phyloP scores from a whole-genome alignment of 1,139 yeast genomes.

The Magnusiomyces paraingens region DNA sequence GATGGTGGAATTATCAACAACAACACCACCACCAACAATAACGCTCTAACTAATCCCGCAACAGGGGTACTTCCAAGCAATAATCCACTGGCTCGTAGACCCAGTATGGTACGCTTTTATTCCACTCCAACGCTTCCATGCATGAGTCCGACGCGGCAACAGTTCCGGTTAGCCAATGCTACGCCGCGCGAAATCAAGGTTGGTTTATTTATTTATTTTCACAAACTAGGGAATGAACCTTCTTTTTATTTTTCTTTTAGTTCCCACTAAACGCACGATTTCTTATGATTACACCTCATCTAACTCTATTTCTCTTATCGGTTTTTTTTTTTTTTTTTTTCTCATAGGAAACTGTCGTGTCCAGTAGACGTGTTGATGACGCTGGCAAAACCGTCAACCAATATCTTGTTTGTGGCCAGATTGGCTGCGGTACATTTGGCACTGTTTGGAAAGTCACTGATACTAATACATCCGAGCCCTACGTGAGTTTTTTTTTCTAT shows the following conservation, averaged over 20 bases:
- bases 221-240: no score
- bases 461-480: conserved; percentile 35
- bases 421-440: conserved; percentile 90
- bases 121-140: conserved; percentile 30
- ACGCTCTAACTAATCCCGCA: no score
- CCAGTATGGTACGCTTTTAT: conserved; percentile 28
- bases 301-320: not conserved
- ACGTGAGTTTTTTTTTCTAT: conserved; percentile 27
- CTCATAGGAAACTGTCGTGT: conserved; percentile 33
- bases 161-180: conserved; percentile 32
- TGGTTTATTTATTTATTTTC: not conserved
- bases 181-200: conserved; percentile 31
- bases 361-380: conserved; percentile 31
- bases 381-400: conserved; percentile 34
- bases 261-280: not conserved
- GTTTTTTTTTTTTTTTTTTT: not conserved
- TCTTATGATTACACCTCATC: not conserved
- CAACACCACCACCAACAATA: no score
- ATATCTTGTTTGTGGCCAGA: conserved; percentile 54
- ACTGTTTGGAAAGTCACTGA: conserved; percentile 81
- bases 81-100: conserved; percentile 15
- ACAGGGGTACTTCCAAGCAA: no score
- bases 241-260: not conserved
- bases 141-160: conserved; percentile 34
- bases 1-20: no score